Conservation (phyloP, 495 filamentous ascomycete species). For the Ramalina intermedia region DNA sequence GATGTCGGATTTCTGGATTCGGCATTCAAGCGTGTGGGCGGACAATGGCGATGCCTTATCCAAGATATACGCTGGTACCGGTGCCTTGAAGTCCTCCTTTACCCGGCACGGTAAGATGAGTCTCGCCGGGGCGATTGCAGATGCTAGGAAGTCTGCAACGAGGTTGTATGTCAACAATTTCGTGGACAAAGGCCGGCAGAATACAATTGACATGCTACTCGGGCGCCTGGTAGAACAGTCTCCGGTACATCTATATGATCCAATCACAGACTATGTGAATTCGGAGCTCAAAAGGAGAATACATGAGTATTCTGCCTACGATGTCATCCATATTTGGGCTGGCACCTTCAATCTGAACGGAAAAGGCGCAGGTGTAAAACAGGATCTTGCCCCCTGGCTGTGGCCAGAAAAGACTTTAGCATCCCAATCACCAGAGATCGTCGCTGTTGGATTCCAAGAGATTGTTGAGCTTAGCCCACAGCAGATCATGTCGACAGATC, state of each 20-base stretch:
- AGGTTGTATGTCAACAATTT: constrained; percentile 96
- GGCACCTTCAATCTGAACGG: constrained; percentile 97
- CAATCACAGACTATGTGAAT: constrained; percentile 78
- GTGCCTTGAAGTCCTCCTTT: constrained; percentile 88
- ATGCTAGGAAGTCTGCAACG: constrained; percentile 86
- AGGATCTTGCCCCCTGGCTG: constrained; percentile 78
- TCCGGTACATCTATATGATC: constrained; percentile 79
- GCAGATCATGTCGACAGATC: constrained; percentile 98
- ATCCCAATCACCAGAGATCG: constrained; percentile 55
- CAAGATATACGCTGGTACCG: constrained; percentile 92
- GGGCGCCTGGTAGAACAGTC: constrained; percentile 71
- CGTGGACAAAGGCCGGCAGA: constrained; percentile 80
- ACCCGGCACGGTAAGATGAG: constrained; percentile 97
- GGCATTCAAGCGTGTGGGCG: constrained; percentile 91
- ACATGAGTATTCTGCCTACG: constrained; percentile 38
- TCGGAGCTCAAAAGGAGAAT: constrained; percentile 52
- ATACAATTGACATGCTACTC: constrained; percentile 77
- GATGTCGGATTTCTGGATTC: constrained; percentile 68
- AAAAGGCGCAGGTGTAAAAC: constrained; percentile 52
- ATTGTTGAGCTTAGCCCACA: constrained; percentile 94
- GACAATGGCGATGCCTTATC: constrained; percentile 94
- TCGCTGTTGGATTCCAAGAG: constrained; percentile 89
- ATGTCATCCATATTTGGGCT: constrained; percentile 50
- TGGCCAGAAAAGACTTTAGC: constrained; percentile 37
- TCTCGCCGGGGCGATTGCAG: constrained; percentile 81